Conservation (phyloP, 2,329 filamentous ascomycete species). For the Diplodia scrobiculata region DNA sequence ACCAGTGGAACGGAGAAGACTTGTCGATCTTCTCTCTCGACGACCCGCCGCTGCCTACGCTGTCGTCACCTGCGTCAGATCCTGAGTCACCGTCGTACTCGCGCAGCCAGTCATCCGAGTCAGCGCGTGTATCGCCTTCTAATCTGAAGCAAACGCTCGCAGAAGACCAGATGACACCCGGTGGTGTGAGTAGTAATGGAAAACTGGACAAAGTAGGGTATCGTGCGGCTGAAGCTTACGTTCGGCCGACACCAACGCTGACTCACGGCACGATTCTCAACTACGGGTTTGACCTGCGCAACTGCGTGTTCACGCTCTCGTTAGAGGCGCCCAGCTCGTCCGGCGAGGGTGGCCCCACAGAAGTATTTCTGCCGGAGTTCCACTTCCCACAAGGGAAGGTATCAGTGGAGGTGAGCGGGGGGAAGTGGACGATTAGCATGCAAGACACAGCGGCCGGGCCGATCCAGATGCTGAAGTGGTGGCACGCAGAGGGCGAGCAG, state of each 20-base stretch:
- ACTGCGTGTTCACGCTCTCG: constrained; percentile 73
- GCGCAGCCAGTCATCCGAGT: constrained; percentile 53
- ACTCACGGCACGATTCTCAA: constrained; percentile 70
- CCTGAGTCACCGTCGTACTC: constrained; percentile 58
- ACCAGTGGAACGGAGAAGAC: constrained; percentile 97
- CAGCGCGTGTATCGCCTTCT: constrained; percentile 64
- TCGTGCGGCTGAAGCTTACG: constrained; percentile 88
- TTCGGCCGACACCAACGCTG: constrained; percentile 77
- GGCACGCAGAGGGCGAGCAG: constrained; percentile 86
- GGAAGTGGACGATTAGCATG: constrained; percentile 82
- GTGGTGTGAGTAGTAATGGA: constrained; percentile 30
- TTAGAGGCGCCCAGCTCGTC: constrained; percentile 64
- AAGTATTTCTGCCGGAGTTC: constrained; percentile 84
- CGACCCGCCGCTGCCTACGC: constrained; percentile 64
- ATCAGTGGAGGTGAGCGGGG: constrained; percentile 74
- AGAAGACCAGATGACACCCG: constrained; percentile 52
- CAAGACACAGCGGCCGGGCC: constrained; percentile 70
- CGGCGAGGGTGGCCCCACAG: constrained; percentile 68
- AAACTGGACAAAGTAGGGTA: constrained; percentile 63
- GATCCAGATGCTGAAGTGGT: constrained; percentile 83
- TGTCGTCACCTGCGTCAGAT: constrained; percentile 33
- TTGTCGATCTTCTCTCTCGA: constrained; percentile 86
- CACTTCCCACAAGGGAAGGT: constrained; percentile 78
- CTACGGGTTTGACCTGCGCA: constrained; percentile 80
- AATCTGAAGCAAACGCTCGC: constrained; percentile 76